These are phyloP conservation scores for Candida ortonii DNA, from an alignment of 805 yeast species.

Conservation along the genomic window DNA sequence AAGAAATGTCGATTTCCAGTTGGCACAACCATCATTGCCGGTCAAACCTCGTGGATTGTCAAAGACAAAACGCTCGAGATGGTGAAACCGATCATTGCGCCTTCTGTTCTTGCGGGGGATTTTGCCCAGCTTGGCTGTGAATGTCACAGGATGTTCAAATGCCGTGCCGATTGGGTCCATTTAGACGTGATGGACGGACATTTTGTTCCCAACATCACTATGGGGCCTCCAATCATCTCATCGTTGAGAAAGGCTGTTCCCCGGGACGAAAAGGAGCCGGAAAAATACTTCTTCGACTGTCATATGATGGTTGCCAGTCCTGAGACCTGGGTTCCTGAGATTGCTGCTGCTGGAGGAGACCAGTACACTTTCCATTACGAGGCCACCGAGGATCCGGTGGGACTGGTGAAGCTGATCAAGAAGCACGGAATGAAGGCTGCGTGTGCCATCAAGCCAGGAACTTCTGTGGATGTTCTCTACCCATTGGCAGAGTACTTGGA, in stretches of 20 bases:
- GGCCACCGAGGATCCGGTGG: conserved; percentile 76
- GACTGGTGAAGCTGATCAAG: conserved; percentile 72
- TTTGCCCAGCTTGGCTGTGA: conserved; percentile 87
- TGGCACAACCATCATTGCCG: too few species aligned
- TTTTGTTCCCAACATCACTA: conserved; percentile 93
- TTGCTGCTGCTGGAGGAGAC: conserved; percentile 93
- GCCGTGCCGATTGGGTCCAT: conserved; percentile 95
- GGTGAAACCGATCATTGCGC: conserved; percentile 79
- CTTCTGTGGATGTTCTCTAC: conserved; percentile 77
- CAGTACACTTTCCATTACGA: conserved; percentile 96
- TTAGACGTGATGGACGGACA: conserved; percentile 99
- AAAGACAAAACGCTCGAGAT: conserved; percentile 5
- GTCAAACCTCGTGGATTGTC: too few species aligned
- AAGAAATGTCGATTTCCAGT: too few species aligned
- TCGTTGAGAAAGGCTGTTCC: conserved; percentile 36
- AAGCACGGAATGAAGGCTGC: conserved; percentile 87
- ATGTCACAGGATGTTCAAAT: conserved; percentile 73
- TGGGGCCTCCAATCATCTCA: conserved; percentile 71
- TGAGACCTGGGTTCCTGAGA: conserved; percentile 88
- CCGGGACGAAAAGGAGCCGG: conserved; percentile 31
- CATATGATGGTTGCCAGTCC: conserved; percentile 98
- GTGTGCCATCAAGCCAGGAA: conserved; percentile 91
- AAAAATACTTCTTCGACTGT: conserved; percentile 69
- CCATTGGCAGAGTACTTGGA: conserved; percentile 76
- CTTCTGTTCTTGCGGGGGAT: conserved; percentile 90